Evolutionary conservation across 441 rosid species (phyloP).

Genomic region (Viola pubescens): DNA sequence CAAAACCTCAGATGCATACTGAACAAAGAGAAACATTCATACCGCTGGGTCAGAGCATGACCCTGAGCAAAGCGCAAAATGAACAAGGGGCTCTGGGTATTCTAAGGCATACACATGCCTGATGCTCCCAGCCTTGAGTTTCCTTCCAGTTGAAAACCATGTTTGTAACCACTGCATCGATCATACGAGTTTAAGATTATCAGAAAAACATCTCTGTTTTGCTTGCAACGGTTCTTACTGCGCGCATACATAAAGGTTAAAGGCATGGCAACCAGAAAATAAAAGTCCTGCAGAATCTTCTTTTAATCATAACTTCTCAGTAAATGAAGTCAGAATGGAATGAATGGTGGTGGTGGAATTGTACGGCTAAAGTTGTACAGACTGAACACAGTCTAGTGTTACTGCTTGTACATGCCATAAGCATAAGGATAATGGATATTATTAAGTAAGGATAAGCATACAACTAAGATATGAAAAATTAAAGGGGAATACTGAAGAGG

Average conservation of each 20-base stretch:
- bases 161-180: slow-evolving; percentile 66
- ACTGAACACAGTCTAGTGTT: neutral
- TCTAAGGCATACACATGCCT: slow-evolving; percentile 63
- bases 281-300: no score
- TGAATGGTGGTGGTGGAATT: no score
- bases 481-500: neutral
- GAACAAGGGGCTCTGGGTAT: slow-evolving; percentile 73
- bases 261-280: no score
- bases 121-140: slow-evolving; percentile 33
- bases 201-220: neutral
- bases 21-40: slow-evolving; percentile 7
- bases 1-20: neutral
- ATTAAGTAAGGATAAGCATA: neutral
- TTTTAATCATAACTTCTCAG: no score
- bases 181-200: neutral
- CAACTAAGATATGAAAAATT: neutral
- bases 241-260: no score
- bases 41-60: slow-evolving; percentile 67
- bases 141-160: slow-evolving; percentile 68
- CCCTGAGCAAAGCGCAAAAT: slow-evolving; percentile 75
- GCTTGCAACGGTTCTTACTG: neutral
- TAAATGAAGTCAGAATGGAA: no score
- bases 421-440: neutral
- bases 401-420: neutral
- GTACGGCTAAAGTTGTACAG: no score